phyloP scores from a whole-genome alignment of 305 asterid species.

The Fraxinus albicans region DNA sequence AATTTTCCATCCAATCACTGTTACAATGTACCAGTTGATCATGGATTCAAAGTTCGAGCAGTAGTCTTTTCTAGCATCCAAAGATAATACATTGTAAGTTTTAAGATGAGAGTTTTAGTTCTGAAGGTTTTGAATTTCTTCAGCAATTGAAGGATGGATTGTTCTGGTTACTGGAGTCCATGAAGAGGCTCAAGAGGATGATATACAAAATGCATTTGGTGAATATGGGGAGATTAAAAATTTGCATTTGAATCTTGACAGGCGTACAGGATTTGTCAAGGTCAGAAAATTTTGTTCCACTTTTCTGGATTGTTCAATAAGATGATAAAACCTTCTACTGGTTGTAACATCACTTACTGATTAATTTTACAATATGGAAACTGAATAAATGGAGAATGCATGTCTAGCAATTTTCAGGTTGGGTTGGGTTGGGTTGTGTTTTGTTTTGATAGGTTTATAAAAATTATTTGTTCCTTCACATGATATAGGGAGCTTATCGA shows the following conservation, averaged over 20 bases:
- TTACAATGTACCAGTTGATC: no score
- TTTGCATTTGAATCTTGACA: slow-evolving; percentile 90
- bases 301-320: not conserved
- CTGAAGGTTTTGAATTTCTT: slow-evolving; percentile 26
- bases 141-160: slow-evolving; percentile 99
- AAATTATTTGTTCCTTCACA: not conserved
- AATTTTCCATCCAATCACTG: no score
- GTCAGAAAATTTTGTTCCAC: slow-evolving; percentile 26
- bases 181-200: slow-evolving; percentile 96
- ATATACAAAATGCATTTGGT: slow-evolving; percentile 67
- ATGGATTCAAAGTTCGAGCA: no score
- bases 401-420: not conserved
- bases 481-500: not conserved
- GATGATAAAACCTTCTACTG: not conserved
- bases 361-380: not conserved
- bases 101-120: not conserved
- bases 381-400: not conserved
- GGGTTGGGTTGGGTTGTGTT: not conserved
- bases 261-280: slow-evolving; percentile 93
- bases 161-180: slow-evolving; percentile 86
- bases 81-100: no score
- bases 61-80: no score
- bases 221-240: slow-evolving; percentile 84
- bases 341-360: not conserved
- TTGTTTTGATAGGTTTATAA: not conserved